Conservation (phyloP, 176 grass and related monocot genomes). For the sorghum (Sorghum bicolor) region DNA sequence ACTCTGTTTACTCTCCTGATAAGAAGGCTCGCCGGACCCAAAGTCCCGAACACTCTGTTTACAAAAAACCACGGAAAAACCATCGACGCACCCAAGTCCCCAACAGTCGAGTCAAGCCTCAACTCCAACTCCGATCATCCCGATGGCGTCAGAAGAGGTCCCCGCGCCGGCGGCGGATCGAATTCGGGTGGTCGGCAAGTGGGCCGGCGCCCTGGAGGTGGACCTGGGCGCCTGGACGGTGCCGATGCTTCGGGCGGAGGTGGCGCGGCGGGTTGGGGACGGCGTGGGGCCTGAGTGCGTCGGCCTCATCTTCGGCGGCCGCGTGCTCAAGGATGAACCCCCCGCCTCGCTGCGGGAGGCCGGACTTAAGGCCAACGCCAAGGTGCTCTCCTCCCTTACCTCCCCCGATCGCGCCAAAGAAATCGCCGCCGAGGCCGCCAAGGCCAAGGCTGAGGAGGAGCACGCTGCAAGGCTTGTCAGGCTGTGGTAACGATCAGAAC, state of each 20-base stretch:
- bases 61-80: constrained; percentile 19
- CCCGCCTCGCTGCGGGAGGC: constrained; percentile 38
- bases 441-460: constrained; percentile 63
- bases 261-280: constrained; percentile 55
- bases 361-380: constrained; percentile 74
- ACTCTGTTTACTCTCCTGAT: too few relatives aligned
- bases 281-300: constrained; percentile 49
- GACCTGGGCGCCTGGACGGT: constrained; percentile 65
- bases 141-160: constrained; percentile 31
- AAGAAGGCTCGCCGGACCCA: not conserved
- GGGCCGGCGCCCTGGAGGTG: constrained; percentile 70
- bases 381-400: constrained; percentile 67
- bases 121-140: constrained; percentile 1
- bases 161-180: constrained; percentile 24
- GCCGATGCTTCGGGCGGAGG: constrained; percentile 86
- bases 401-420: constrained; percentile 56
- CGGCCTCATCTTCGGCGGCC: constrained; percentile 88
- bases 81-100: not conserved
- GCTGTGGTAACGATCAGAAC: constrained; percentile 45
- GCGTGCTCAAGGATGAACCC: constrained; percentile 64
- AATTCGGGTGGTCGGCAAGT: constrained; percentile 68
- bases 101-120: not conserved
- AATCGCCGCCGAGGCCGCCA: constrained; percentile 52
- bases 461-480: constrained; percentile 52
- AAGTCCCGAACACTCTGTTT: not conserved